Conservation (phyloP, 1,284 basidiomycete species). For the Prillingera fragicola region DNA sequence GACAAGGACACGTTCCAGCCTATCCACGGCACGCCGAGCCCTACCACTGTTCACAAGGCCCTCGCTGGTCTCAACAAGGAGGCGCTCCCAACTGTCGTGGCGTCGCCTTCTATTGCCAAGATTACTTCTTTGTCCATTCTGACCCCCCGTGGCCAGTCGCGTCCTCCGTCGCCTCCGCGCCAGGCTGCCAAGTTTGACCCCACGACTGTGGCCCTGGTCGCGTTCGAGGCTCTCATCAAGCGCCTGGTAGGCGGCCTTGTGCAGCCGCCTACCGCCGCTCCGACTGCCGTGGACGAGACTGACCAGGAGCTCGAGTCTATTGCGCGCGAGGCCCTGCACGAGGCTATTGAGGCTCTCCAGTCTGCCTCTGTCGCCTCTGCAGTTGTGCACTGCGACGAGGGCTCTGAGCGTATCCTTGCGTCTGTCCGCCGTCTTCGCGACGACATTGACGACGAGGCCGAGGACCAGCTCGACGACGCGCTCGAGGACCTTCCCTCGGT, state of each 20-base stretch:
- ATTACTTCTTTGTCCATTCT: slow-evolving; percentile 36
- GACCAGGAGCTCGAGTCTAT: slow-evolving; percentile 44
- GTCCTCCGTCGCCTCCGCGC: slow-evolving; percentile 44
- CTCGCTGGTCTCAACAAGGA: slow-evolving; percentile 38
- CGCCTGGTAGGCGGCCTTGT: slow-evolving; percentile 44
- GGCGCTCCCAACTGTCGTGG: slow-evolving; percentile 18
- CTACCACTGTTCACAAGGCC: slow-evolving; percentile 37
- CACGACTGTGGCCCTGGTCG: slow-evolving; percentile 40
- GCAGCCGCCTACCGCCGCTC: slow-evolving; percentile 36
- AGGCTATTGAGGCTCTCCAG: slow-evolving; percentile 46
- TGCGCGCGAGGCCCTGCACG: slow-evolving; percentile 46
- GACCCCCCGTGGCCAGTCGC: slow-evolving; percentile 37
- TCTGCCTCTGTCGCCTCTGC: slow-evolving; percentile 41
- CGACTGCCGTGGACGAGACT: slow-evolving; percentile 15
- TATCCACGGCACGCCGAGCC: slow-evolving; percentile 31
- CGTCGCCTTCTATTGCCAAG: slow-evolving; percentile 34
- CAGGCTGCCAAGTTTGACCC: slow-evolving; percentile 26
- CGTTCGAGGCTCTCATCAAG: slow-evolving; percentile 46
- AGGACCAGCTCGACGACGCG: slow-evolving; percentile 46
- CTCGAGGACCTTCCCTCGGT: slow-evolving; percentile 48
- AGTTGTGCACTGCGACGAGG: slow-evolving; percentile 31
- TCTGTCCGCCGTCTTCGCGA: slow-evolving; percentile 37
- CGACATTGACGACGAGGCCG: slow-evolving; percentile 37
- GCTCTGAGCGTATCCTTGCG: slow-evolving; percentile 19
- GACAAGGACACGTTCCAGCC: slow-evolving; percentile 26